Conservation (phyloP, 306 rosid species). For the Corylus avellana region DNA sequence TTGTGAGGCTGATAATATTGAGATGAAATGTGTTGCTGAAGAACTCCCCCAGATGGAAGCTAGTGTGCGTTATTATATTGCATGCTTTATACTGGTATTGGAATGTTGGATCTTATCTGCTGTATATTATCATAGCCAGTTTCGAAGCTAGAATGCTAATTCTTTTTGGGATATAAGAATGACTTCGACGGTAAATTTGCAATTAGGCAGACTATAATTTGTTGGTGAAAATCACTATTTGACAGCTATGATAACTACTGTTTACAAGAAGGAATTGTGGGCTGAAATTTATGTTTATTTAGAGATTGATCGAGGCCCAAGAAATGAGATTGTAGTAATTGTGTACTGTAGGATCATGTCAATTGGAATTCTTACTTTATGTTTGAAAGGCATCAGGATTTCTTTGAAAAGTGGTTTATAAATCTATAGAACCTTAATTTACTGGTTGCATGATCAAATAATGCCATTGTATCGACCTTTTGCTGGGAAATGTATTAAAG, state of each 20-base stretch:
- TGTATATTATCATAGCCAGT: background rate
- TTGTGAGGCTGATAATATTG: slow-evolving; percentile 9
- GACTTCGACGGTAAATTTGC: background rate
- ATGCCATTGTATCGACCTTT: background rate
- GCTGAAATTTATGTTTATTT: background rate
- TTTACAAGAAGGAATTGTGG: background rate
- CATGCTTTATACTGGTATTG: background rate
- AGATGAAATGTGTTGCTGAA: slow-evolving; percentile 19
- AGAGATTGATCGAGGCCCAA: background rate
- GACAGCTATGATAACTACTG: background rate
- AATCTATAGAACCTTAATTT: background rate
- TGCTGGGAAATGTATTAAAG: background rate
- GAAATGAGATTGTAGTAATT: background rate
- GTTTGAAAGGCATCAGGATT: background rate
- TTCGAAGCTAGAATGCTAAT: background rate
- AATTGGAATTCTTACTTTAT: background rate
- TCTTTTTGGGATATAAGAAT: background rate
- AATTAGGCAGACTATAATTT: background rate
- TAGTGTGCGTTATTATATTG: background rate
- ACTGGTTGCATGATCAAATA: background rate
- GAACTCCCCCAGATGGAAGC: background rate
- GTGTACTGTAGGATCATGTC: background rate
- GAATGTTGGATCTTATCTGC: background rate
- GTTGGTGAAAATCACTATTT: background rate
- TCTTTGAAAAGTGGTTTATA: background rate